These are phyloP conservation scores for Alloteropsis angusta DNA, from an alignment of 202 grass and related monocot genomes.

Conservation along the genomic window DNA sequence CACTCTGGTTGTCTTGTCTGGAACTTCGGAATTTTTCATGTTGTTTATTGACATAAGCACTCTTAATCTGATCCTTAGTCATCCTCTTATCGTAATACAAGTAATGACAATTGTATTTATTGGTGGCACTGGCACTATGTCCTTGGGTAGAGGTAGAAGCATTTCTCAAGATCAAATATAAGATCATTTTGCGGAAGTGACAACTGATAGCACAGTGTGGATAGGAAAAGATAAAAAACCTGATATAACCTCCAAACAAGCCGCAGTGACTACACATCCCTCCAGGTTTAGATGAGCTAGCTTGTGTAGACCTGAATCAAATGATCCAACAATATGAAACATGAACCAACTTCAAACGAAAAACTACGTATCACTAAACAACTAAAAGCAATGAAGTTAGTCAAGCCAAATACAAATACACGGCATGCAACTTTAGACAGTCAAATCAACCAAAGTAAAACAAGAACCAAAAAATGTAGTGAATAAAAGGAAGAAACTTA, in stretches of 20 bases:
- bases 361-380: neutral
- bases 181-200: neutral
- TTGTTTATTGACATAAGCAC: neutral
- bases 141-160: neutral
- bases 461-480: slow-evolving; percentile 5
- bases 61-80: neutral
- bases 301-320: slow-evolving; percentile 65
- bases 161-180: neutral
- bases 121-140: neutral
- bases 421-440: neutral
- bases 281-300: slow-evolving; percentile 76
- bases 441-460: neutral
- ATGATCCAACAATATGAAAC: neutral
- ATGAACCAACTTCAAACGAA: neutral
- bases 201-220: neutral
- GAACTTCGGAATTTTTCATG: neutral
- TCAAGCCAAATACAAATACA: neutral
- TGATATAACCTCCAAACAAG: slow-evolving; percentile 91
- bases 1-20: neutral
- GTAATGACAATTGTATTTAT: neutral
- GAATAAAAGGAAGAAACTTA: neutral
- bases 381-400: slow-evolving; percentile 1
- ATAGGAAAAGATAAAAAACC: slow-evolving; percentile 38
- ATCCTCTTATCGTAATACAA: neutral
- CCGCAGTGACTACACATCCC: slow-evolving; percentile 71